Percentiles rank a stretch among this genome's conserved stretches.
Conservation (phyloP, 192 early-diverging fungal genomes). For the Geranomyces variabilis region DNA sequence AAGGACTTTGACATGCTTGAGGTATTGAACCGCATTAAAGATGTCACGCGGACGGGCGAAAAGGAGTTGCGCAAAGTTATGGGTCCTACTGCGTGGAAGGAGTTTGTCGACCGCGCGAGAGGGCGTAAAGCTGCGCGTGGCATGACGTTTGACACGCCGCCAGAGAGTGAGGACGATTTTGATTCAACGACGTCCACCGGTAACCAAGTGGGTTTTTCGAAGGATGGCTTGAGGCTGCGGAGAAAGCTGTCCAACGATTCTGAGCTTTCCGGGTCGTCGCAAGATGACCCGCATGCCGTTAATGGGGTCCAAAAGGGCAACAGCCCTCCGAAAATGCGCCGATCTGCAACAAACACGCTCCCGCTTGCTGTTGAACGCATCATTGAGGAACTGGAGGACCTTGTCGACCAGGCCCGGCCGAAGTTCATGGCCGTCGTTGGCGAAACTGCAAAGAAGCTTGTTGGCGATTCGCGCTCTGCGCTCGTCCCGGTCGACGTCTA, state of each 20-base stretch:
- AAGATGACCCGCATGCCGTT: conserved; percentile 2
- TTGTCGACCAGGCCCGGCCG: conserved; percentile 61
- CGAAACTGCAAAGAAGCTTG: conserved; percentile 43
- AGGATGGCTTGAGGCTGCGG: conserved; percentile 10
- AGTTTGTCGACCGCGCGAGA: conserved; percentile 24
- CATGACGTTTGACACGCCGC: conserved; percentile 10
- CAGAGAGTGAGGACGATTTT: conserved; percentile 30
- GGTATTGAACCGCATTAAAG: conserved; percentile 17
- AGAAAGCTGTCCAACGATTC: conserved; percentile 11
- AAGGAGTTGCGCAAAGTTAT: conserved; percentile 23
- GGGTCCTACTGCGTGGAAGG: conserved; percentile 28
- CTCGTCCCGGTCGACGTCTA: conserved; percentile 46
- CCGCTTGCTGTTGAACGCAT: conserved; percentile 34
- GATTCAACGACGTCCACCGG: conserved; percentile 1
- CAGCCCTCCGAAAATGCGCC: neutral
- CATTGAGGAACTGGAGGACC: conserved; percentile 56
- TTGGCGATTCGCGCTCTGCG: conserved; percentile 45
- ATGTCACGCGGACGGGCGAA: conserved; percentile 20
- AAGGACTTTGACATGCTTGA: conserved; percentile 41
- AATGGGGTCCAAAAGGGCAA: neutral
- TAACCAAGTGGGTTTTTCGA: neutral
- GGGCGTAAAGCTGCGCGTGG: conserved; percentile 4
- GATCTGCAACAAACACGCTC: conserved; percentile 5
- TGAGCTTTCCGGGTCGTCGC: conserved; percentile 7
- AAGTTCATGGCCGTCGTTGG: conserved; percentile 46